A percentile compares a stretch with the other conserved stretches of the same genome.
These are phyloP conservation scores for Sporisorium graminicola DNA, from an alignment of 1,284 basidiomycete species.

Conservation along the genomic window DNA sequence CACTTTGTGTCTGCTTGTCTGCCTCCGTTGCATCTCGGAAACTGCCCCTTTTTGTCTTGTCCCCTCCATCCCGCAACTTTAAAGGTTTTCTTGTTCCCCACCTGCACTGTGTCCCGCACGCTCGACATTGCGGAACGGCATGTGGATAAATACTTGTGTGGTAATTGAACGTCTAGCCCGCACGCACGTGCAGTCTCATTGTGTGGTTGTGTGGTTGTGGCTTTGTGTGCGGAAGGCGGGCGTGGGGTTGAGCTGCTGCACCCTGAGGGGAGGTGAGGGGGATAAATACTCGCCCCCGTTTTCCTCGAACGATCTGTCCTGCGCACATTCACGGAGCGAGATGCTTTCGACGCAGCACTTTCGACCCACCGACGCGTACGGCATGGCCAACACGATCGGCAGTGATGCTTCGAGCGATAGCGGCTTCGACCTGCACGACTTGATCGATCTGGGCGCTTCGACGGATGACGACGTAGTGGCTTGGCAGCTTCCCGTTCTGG, in stretches of 20 bases:
- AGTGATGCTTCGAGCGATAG: constrained; percentile 13
- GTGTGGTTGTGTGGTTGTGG: no score
- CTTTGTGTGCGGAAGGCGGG: constrained; percentile 2
- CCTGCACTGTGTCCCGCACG: background rate
- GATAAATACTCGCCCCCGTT: background rate
- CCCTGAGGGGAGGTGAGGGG: no score
- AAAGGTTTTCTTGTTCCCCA: background rate
- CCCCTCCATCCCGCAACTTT: background rate
- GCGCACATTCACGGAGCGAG: background rate
- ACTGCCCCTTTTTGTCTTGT: no score
- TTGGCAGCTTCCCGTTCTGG: background rate
- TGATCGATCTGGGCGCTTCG: constrained; percentile 16
- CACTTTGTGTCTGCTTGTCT: background rate
- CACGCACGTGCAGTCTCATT: no score
- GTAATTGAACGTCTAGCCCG: no score
- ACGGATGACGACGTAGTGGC: constrained; percentile 21
- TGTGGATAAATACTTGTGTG: no score
- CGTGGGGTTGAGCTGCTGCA: no score
- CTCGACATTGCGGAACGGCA: no score
- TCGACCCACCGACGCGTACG: background rate
- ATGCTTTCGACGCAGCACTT: background rate
- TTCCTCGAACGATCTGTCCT: background rate
- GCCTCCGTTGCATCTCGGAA: background rate
- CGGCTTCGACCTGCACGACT: constrained; percentile 16
- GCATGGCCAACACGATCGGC: background rate